Evolutionary conservation across 2,329 filamentous ascomycete species (phyloP), one percentile per base, ranked within the genome.

Genomic region (Ascomycota sp.): DNA sequence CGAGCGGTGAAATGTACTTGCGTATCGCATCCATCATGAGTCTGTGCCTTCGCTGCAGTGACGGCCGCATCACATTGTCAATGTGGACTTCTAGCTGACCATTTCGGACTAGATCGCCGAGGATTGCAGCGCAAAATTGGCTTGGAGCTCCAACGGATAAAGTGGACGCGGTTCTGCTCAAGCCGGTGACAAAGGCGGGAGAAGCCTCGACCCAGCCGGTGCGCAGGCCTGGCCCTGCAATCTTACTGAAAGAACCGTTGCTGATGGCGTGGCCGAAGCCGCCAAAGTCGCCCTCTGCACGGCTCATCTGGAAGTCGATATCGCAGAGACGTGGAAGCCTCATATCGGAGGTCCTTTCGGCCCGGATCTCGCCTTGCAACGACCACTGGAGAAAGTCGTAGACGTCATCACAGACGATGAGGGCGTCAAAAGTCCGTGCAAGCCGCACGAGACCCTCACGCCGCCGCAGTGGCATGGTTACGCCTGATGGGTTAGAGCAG

Each of bases 321-420:
- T 92, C 83, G 12, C 80, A 71, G 1, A 92, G 59, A 1, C 82
- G 70, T 3, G 82, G 81, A 7, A 83, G 69, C 9, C 73, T 67
- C 31, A 76, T 46, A 34, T 44, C 24, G 36, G 35, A 39, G 2
- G 38, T 35, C 25, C 37, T 34, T 25, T 39, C 38, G 29, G 38
- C 36, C 28, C 43, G 41, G 50, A 58, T 28, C 53, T 51, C 27
- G 46, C 46, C 33, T 31, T 55, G 47, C 1, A 58, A 44, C 2
- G 69, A 66, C 81, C 83, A 93, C 49, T 84, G 78, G 6, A 95
- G 62, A 42, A 86, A 76, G 51, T 95, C 86, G 49, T 98, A 98
- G 8, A 95, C 83, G 51, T 98, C 89, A 55, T 95, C 86, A 33
- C 70, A 70, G 25, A 93, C 64, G 36, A 93, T 55, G n/a, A 95